Evolutionary conservation across 306 rosid species (phyloP).

Genomic region (cucumber (Cucumis sativus)): DNA sequence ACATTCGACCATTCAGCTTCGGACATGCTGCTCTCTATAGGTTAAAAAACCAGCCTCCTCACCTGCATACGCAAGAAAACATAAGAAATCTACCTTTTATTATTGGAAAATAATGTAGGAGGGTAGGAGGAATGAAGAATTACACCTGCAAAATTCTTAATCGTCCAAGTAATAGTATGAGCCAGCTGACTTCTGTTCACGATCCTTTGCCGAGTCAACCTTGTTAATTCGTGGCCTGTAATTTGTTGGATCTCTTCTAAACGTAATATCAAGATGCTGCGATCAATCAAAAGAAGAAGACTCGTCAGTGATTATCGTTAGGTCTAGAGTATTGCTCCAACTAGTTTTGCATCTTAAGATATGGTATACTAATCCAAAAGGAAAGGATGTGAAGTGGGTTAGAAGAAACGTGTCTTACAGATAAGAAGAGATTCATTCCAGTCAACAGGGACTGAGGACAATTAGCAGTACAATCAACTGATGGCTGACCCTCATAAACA

Average conservation of each 20-base stretch:
- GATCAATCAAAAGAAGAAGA: constrained; percentile 1
- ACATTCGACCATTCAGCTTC: background rate
- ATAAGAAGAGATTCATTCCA: constrained; percentile 97
- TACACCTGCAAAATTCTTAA: constrained; percentile 8
- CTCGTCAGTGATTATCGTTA: background rate
- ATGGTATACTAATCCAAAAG: background rate
- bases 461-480: constrained; percentile 78
- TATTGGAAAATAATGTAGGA: background rate
- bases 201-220: constrained; percentile 74
- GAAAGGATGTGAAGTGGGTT: background rate
- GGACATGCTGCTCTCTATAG: background rate
- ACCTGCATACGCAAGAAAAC: background rate
- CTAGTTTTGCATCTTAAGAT: background rate
- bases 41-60: background rate
- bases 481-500: constrained; percentile 82
- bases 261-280: constrained; percentile 93
- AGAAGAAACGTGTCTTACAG: constrained; percentile 42
- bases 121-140: background rate
- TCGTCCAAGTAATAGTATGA: constrained; percentile 94
- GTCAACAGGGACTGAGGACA: constrained; percentile 85
- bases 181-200: constrained; percentile 86
- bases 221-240: constrained; percentile 90
- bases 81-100: background rate
- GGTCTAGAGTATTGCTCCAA: background rate
- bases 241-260: constrained; percentile 93